Conservation (phyloP, 2,329 filamentous ascomycete genomes). For the Pseudopyricularia javanii region DNA sequence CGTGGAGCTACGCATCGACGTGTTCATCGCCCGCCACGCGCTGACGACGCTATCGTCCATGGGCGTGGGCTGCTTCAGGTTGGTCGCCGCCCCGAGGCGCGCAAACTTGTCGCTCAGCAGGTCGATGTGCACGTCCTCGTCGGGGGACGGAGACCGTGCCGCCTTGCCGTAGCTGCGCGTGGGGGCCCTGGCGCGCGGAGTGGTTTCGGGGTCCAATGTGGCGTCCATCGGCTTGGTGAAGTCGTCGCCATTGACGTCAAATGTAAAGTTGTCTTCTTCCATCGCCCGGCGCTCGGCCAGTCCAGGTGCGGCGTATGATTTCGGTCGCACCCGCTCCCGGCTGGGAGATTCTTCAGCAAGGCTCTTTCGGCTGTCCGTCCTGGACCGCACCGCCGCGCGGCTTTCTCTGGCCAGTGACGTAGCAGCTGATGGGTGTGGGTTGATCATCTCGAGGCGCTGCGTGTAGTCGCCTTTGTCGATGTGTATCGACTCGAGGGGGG, state of each 20-base stretch:
- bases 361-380: too few relatives aligned
- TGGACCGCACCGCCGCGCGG: background rate
- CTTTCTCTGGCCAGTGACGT: background rate
- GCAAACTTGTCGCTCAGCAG: constrained; percentile 32
- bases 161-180: background rate
- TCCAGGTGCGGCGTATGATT: background rate
- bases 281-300: background rate
- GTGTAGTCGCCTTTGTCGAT: constrained; percentile 12
- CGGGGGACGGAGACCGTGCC: background rate
- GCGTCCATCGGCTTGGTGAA: background rate
- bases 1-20: constrained; percentile 23
- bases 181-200: background rate
- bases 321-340: background rate
- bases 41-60: constrained; percentile 17
- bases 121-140: constrained; percentile 26
- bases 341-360: background rate
- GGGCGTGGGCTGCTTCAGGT: background rate
- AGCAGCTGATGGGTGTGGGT: background rate
- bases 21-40: constrained; percentile 20
- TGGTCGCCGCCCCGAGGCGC: constrained; percentile 21
- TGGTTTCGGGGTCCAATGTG: background rate
- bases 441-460: background rate
- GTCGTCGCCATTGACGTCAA: background rate
- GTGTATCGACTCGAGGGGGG: background rate
- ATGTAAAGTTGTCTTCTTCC: background rate